Evolutionary conservation across 2,329 filamentous ascomycete species (phyloP), one percentile per base, ranked within the genome.

Genomic region (Cercospora sesami): DNA sequence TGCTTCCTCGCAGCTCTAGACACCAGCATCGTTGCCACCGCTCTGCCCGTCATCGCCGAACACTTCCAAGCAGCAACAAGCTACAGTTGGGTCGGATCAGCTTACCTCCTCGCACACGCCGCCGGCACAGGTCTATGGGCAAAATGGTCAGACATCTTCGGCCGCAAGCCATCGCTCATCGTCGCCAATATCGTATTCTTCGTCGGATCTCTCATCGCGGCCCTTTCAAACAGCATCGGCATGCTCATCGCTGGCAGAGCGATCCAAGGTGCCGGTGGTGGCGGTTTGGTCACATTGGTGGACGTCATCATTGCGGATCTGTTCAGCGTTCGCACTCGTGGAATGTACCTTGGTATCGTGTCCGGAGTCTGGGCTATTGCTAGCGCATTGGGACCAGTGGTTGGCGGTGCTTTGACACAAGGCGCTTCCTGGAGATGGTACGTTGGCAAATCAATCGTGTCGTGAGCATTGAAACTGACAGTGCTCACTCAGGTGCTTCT

Each of bases 361-460:
- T 53, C 48, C 5, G 63, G 53, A 31, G 63, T 64, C 14, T 64
- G 63, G 63, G 63, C 63, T 12, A 21, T 64, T 21, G 63, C 63
- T 9, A 53, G 48, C 10, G 48, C 48, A 3, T 12, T 53, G 10
- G 48, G 48, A n/a, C 48, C 48, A 28, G 48, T 53, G 12, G 21
- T 53, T 21, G 48, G 48, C 2, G 48, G 48, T 55, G 48, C 48
- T 4, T 30, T 55, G 48, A 55, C 48, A 5, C 48, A 55, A 23
- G 48, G 48, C 23, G 48, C 48, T 28, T 55, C 48, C 5, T 55
- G 48, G 48, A 23, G 48, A 55, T 55, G 48, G 48, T 55, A n/a
- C 1, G 23, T 55, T n/a, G 5, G 23, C 23, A n/a, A 4, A 42
- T n/a, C 36, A n/a, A n/a, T 42, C 21, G 14, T n/a, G 9, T 51